Percentiles rank a stretch among this genome's conserved stretches.
Conservation (phyloP, 352 stramenopile species). For the Hyaloperonospora arabidopsidis region DNA sequence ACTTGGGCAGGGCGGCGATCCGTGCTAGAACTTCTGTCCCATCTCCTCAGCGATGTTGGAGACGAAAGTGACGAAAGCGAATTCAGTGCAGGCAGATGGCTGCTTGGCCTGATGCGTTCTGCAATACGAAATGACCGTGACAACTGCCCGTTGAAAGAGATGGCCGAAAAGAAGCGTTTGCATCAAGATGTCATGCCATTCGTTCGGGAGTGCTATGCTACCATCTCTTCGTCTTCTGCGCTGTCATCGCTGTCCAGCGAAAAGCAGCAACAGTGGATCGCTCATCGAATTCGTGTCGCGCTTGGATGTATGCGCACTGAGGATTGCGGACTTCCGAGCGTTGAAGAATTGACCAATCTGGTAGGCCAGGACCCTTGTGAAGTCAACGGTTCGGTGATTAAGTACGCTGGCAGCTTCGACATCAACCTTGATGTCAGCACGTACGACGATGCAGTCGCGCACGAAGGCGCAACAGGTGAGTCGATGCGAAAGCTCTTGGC, state of each 20-base stretch:
- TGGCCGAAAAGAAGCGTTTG: constrained; percentile 7
- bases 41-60: constrained; percentile 10
- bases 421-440: constrained; percentile 10
- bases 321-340: constrained; percentile 15
- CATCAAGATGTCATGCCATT: constrained; percentile 24
- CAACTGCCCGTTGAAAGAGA: background rate
- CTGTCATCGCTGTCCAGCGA: constrained; percentile 23
- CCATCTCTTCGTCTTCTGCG: constrained; percentile 20
- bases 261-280: constrained; percentile 32
- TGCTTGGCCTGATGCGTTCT: constrained; percentile 10
- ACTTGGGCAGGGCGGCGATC: constrained; percentile 21
- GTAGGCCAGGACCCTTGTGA: constrained; percentile 6
- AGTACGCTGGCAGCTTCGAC: constrained; percentile 34
- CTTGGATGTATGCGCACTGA: constrained; percentile 18
- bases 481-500: constrained; percentile 30
- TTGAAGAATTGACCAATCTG: constrained; percentile 22
- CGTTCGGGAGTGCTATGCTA: constrained; percentile 20
- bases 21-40: constrained; percentile 20
- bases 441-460: constrained; percentile 2
- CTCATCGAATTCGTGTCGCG: constrained; percentile 20
- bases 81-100: constrained; percentile 6
- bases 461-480: constrained; percentile 36
- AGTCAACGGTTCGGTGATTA: constrained; percentile 25
- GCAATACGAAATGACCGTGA: background rate
- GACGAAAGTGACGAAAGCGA: constrained; percentile 7